Conservation (phyloP, 2,329 filamentous ascomycete species). For the Lecanosticta acicola region DNA sequence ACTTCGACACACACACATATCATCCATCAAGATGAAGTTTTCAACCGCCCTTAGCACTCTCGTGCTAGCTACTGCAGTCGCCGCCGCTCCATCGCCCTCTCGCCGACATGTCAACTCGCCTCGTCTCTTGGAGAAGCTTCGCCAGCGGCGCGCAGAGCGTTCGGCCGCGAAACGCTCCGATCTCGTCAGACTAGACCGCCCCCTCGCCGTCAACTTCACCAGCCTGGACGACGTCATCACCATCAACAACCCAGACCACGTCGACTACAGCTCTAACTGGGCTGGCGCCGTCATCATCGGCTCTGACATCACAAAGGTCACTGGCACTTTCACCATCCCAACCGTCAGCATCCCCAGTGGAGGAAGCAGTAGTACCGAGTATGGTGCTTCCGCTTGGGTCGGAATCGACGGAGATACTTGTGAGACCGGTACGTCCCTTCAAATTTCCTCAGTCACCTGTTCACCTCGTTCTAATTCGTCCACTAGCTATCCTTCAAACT, state of each 20-base stretch:
- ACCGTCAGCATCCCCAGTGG: slow-evolving; percentile 41
- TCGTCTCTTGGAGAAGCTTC: slow-evolving; percentile 31
- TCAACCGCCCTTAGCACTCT: slow-evolving; percentile 34
- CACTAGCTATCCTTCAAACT: slow-evolving; percentile 41
- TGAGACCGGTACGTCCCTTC: slow-evolving; percentile 19
- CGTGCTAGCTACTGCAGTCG: slow-evolving; percentile 36
- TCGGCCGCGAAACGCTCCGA: slow-evolving; percentile 25
- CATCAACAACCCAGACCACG: slow-evolving; percentile 37
- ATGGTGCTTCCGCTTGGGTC: slow-evolving; percentile 53
- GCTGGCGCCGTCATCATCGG: slow-evolving; percentile 53
- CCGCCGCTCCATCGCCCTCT: slow-evolving; percentile 39
- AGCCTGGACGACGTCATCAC: slow-evolving; percentile 25
- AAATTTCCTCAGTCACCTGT: not conserved
- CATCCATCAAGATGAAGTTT: slow-evolving; percentile 45
- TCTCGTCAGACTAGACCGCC: slow-evolving; percentile 24
- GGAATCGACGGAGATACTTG: slow-evolving; percentile 59
- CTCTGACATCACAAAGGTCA: slow-evolving; percentile 49
- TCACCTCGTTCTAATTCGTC: slow-evolving; percentile 32
- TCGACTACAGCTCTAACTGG: slow-evolving; percentile 54
- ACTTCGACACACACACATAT: not conserved
- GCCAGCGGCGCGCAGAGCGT: slow-evolving; percentile 31
- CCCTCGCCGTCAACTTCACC: slow-evolving; percentile 30
- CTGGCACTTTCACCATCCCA: slow-evolving; percentile 51
- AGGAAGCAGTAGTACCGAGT: slow-evolving; percentile 32
- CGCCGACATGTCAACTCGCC: not conserved